phyloP scores from a whole-genome alignment of 345 rosid species.

The Gossypioides kirkii region DNA sequence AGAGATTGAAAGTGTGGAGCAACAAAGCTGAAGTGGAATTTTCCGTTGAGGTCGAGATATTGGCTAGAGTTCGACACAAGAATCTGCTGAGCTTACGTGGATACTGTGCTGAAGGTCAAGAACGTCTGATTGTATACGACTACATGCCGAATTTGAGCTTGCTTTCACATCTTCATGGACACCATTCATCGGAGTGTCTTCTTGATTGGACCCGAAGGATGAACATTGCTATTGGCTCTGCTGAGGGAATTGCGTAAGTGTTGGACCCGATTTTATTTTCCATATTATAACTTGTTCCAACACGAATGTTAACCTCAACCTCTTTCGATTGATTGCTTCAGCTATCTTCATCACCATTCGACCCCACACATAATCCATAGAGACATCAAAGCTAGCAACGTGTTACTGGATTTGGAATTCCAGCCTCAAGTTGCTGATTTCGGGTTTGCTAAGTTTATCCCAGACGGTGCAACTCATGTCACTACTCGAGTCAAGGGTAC shows the following conservation, averaged over 20 bases:
- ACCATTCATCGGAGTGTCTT: conserved; percentile 82
- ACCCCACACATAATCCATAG: conserved; percentile 79
- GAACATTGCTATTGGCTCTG: conserved; percentile 83
- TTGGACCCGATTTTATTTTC: background rate
- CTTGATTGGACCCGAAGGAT: conserved; percentile 89
- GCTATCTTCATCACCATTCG: conserved; percentile 91
- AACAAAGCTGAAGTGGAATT: conserved; percentile 81
- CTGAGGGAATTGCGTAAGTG: conserved; percentile 86
- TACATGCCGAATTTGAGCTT: conserved; percentile 91
- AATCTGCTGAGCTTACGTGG: conserved; percentile 81
- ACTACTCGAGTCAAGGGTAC: conserved; percentile 82
- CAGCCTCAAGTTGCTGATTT: conserved; percentile 77
- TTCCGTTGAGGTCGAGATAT: conserved; percentile 73
- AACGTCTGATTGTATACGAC: conserved; percentile 85
- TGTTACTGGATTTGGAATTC: conserved; percentile 61
- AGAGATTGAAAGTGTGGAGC: conserved; percentile 96
- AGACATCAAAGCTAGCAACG: conserved; percentile 79
- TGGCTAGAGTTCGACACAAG: conserved; percentile 86
- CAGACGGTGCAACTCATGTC: conserved; percentile 77
- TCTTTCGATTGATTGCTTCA: conserved; percentile 23
- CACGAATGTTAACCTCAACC: conserved; percentile 11
- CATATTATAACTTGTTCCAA: background rate
- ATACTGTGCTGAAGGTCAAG: conserved; percentile 97
- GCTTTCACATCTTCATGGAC: conserved; percentile 93
- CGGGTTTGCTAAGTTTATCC: conserved; percentile 69